These are phyloP conservation scores for Furculomyces boomerangus DNA, from an alignment of 371 early-diverging fungal species.

Conservation along the genomic window DNA sequence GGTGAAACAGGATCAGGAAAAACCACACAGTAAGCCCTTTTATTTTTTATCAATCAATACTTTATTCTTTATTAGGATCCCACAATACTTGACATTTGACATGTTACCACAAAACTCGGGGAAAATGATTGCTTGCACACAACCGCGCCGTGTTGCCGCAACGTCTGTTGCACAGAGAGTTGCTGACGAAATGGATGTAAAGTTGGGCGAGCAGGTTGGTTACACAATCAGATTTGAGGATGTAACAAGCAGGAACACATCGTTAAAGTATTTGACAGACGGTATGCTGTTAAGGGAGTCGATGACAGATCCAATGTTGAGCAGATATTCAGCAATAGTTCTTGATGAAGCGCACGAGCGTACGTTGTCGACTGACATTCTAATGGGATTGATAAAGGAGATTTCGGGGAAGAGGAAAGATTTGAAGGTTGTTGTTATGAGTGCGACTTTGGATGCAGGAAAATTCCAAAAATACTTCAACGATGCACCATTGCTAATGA, in stretches of 20 bases:
- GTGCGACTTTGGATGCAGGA: constrained; percentile 77
- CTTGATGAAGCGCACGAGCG: constrained; percentile 99
- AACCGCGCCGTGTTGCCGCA: constrained; percentile 97
- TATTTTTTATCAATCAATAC: background rate
- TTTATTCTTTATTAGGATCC: constrained; percentile 30
- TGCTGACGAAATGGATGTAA: constrained; percentile 81
- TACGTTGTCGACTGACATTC: constrained; percentile 84
- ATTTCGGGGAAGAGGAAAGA: constrained; percentile 43
- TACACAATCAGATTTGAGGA: constrained; percentile 97
- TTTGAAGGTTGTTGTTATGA: constrained; percentile 76
- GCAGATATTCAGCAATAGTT: constrained; percentile 76
- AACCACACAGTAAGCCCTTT: constrained; percentile 54
- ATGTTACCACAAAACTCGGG: constrained; percentile 76
- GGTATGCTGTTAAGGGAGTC: constrained; percentile 97
- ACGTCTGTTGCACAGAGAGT: constrained; percentile 96
- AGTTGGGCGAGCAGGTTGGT: constrained; percentile 80
- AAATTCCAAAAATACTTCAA: constrained; percentile 76
- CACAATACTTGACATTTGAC: constrained; percentile 86
- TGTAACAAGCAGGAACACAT: constrained; percentile 57
- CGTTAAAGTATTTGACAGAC: constrained; percentile 93
- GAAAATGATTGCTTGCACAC: constrained; percentile 89
- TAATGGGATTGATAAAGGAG: constrained; percentile 89
- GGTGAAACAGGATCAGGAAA: constrained; percentile 83
- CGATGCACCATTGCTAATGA: constrained; percentile 43
- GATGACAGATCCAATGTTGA: constrained; percentile 77